Base-by-base conservation (phyloP, 2,329 filamentous ascomycete genomes). In the Fusarium brevicatenulatum region DNA sequence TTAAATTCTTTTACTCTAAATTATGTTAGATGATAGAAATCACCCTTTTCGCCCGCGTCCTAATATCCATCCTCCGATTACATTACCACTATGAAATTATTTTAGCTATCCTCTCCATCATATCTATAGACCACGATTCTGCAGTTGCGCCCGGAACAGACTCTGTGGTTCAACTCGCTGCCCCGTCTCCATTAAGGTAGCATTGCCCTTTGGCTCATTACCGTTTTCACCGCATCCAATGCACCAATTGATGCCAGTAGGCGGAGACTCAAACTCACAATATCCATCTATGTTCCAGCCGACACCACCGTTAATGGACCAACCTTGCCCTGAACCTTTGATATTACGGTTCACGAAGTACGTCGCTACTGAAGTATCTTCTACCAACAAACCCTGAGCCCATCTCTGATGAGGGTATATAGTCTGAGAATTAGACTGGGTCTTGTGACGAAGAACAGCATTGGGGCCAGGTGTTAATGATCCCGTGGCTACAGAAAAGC, bases 331-430 rank as follows among this genome's bases (percentile, higher is more conserved):
- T 4, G 74, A 58, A 1, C 75, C 73, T 2, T 63, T 65, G 3
- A 25, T 70, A 1, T 44, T 59, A 0, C 75, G 58, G 10, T 77
- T 68, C 13, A 66, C 60, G 5, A 77, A 77, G 0, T 53, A 40
- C 0, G 58, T 64, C 0, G 53, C 37, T 1, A 62, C 75, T 0
- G 60, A 58, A 1, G 71, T 73, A 4, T 67, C 43, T 12, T 77
- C 75, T 5, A 77, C 75, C 1, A 77, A 44, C 11, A 77, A 19
- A 1, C 75, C 75, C 18, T 77, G 67, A 1, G 75, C 69, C 75
- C 75, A 77, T 34, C 75, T 56, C 16, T 73, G 52, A 39, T 77
- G 75, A 0, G 75, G 75, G n/a, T 76, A 76, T n/a, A 77, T 62
- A 2, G 61, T 50, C 13, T 77, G 75, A 5, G 57, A 30, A 7